Conservation (phyloP, 1,139 yeast genomes). For the Saccharomyces hybrid region DNA sequence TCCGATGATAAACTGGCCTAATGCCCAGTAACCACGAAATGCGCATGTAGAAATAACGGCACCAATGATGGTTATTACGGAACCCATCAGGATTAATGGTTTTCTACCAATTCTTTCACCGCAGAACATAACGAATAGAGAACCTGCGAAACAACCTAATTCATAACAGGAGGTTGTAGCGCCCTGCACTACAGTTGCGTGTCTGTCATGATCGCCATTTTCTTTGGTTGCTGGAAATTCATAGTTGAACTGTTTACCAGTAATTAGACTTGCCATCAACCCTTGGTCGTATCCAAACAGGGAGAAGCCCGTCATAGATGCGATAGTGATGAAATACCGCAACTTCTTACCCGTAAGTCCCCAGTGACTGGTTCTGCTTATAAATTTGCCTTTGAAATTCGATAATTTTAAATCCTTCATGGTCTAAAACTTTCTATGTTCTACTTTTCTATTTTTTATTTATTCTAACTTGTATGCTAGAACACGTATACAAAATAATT, state of each 20-base stretch:
- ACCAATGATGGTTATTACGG: constrained; percentile 54
- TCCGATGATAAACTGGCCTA: constrained; percentile 66
- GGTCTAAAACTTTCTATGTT: not conserved
- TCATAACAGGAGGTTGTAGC: constrained; percentile 67
- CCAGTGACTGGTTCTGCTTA: not conserved
- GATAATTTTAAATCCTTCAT: not conserved
- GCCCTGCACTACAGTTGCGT: constrained; percentile 49
- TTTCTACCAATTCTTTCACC: constrained; percentile 67
- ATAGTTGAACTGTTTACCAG: constrained; percentile 49
- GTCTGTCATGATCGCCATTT: constrained; percentile 28
- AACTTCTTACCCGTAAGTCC: constrained; percentile 36
- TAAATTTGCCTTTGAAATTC: not conserved
- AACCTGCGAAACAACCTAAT: constrained; percentile 72
- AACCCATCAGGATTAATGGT: constrained; percentile 51
- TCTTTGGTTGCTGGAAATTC: constrained; percentile 49
- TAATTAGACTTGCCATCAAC: constrained; percentile 63
- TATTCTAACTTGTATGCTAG: not conserved
- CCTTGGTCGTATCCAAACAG: constrained; percentile 79
- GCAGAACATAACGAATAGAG: constrained; percentile 50
- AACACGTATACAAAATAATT: not conserved
- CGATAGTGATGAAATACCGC: constrained; percentile 42
- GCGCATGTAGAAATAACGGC: constrained; percentile 56
- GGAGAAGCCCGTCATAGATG: constrained; percentile 61
- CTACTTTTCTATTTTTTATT: not conserved
- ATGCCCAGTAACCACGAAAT: constrained; percentile 39